Evolutionary conservation across 1,284 basidiomycete genomes (phyloP).

Genomic region (Thelephora terrestris): DNA sequence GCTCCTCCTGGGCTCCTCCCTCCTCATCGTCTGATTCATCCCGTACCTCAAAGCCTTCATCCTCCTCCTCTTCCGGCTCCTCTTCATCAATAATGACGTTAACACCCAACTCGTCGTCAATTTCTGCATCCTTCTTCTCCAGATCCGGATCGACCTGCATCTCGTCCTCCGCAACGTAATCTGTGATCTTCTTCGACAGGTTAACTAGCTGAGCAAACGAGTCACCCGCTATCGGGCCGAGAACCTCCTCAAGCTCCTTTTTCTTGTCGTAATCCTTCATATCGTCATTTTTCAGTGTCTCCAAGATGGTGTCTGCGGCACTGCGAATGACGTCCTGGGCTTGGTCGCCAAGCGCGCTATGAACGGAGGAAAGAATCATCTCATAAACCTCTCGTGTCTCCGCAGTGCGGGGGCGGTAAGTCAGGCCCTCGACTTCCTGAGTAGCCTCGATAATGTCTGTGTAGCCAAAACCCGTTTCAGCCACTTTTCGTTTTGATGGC

Average conservation of each 20-base stretch:
- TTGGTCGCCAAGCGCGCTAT: constrained; percentile 84
- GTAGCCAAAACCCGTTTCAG: constrained; percentile 62
- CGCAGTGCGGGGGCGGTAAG: constrained; percentile 85
- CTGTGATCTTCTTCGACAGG: constrained; percentile 93
- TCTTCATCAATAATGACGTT: constrained; percentile 97
- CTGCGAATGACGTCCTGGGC: constrained; percentile 93
- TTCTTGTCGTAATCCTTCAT: constrained; percentile 98
- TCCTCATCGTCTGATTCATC: constrained; percentile 75
- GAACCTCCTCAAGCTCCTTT: constrained; percentile 81
- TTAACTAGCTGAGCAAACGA: constrained; percentile 80
- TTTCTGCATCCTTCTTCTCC: constrained; percentile 72
- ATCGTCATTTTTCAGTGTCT: constrained; percentile 83
- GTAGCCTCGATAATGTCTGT: constrained; percentile 90
- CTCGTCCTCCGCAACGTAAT: constrained; percentile 88
- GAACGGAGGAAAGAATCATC: constrained; percentile 79
- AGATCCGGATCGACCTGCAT: constrained; percentile 61
- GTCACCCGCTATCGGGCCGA: constrained; percentile 66
- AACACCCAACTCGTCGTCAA: constrained; percentile 90
- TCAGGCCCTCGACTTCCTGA: constrained; percentile 85
- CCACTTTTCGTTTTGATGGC: constrained; percentile 38
- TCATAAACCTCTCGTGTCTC: constrained; percentile 96
- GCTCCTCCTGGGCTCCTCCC: constrained; percentile 41
- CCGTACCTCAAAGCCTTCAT: constrained; percentile 68
- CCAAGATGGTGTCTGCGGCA: constrained; percentile 87
- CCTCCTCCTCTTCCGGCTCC: constrained; percentile 80